Evolutionary conservation across 176 grass and related monocot genomes (phyloP).

Genomic region (Oryza rufipogon): DNA sequence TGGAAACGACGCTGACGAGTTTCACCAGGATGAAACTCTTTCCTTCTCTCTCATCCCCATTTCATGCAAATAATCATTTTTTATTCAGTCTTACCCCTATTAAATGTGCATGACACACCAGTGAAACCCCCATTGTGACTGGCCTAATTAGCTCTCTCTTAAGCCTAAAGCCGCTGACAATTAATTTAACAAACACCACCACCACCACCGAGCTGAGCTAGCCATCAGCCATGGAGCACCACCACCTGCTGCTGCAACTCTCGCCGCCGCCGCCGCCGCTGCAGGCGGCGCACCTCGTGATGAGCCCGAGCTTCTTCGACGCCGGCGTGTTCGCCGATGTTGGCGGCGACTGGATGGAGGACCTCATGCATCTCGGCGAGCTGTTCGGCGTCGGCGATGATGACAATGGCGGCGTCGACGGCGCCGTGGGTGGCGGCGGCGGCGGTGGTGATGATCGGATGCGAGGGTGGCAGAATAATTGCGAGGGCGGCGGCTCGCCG

Average conservation of each 20-base stretch:
- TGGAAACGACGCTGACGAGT: too few species aligned
- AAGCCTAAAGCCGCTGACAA: background rate
- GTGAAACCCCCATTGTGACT: too few species aligned
- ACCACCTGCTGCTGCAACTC: constrained; percentile 16
- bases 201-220: too few species aligned
- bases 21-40: too few species aligned
- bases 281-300: constrained; percentile 24
- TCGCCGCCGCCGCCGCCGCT: background rate
- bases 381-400: constrained; percentile 13
- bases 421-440: background rate
- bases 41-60: too few species aligned
- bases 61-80: too few species aligned
- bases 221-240: constrained; percentile 13
- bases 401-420: background rate
- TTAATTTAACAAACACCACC: background rate
- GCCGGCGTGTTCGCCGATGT: background rate
- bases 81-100: too few species aligned
- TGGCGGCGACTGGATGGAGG: constrained; percentile 38
- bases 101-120: too few species aligned
- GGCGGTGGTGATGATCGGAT: background rate
- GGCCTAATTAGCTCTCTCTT: background rate
- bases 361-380: constrained; percentile 58
- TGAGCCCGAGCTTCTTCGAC: constrained; percentile 27
- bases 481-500: constrained; percentile 4
- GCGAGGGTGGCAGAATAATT: constrained; percentile 11